These are phyloP conservation scores for Suillus decipiens DNA, from an alignment of 768 basidiomycete species.

Conservation along the genomic window DNA sequence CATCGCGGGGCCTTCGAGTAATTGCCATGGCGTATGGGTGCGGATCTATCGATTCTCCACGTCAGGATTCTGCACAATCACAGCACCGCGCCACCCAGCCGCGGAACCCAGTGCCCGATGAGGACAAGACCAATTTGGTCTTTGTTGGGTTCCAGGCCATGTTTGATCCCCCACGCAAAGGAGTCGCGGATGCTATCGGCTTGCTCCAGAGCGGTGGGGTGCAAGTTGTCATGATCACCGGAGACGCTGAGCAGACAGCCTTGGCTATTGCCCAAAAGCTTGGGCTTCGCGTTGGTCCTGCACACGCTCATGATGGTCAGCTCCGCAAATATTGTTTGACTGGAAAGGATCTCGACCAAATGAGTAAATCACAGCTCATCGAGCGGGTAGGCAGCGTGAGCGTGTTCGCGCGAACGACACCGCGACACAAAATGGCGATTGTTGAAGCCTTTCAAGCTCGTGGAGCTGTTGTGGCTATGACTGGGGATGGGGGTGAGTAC, in stretches of 20 bases:
- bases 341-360: constrained; percentile 81
- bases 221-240: constrained; percentile 98
- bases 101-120: constrained; percentile 34
- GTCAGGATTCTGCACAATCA: constrained; percentile 21
- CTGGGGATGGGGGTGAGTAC: constrained; percentile 86
- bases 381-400: constrained; percentile 81
- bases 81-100: constrained; percentile 22
- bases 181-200: constrained; percentile 87
- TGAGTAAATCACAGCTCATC: constrained; percentile 78
- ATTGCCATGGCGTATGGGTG: constrained; percentile 92
- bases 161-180: constrained; percentile 92
- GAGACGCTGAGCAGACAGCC: constrained; percentile 91
- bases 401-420: constrained; percentile 95
- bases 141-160: constrained; percentile 96
- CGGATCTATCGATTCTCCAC: constrained; percentile 50
- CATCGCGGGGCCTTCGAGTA: constrained; percentile 78
- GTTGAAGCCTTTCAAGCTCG: constrained; percentile 90
- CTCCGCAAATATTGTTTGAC: constrained; percentile 58
- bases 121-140: constrained; percentile 58
- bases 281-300: constrained; percentile 67
- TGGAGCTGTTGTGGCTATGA: constrained; percentile 95
- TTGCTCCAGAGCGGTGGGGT: constrained; percentile 84
- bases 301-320: constrained; percentile 34
- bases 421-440: constrained; percentile 97
- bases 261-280: constrained; percentile 84